Conservation (phyloP, 371 early-diverging fungal genomes). For the Cokeromyces recurvatus region DNA sequence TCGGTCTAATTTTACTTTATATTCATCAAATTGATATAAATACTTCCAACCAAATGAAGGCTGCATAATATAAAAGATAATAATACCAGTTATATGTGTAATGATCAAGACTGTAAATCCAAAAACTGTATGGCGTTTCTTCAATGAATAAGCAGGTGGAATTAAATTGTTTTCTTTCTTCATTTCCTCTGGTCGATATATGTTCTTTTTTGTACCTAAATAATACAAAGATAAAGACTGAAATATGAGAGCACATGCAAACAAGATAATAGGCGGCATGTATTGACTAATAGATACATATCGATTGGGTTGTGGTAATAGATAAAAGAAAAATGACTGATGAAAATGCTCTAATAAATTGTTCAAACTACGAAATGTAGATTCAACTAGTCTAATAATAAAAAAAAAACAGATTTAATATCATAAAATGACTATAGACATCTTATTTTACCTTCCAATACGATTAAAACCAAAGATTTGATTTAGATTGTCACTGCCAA, state of each 20-base stretch:
- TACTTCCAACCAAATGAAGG: slow-evolving; percentile 20
- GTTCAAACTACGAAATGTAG: slow-evolving; percentile 81
- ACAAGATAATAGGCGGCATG: slow-evolving; percentile 75
- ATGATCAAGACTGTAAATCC: slow-evolving; percentile 30
- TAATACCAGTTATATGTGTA: slow-evolving; percentile 30
- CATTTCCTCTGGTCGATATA: background rate
- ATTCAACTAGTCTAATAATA: slow-evolving; percentile 63
- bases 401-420: slow-evolving; percentile 22
- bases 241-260: slow-evolving; percentile 62
- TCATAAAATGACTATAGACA: background rate
- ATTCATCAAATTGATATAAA: slow-evolving; percentile 1
- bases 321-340: slow-evolving; percentile 94
- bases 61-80: slow-evolving; percentile 38
- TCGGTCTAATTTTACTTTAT: slow-evolving; percentile 6
- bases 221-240: slow-evolving; percentile 46
- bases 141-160: slow-evolving; percentile 28
- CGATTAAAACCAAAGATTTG: slow-evolving; percentile 47
- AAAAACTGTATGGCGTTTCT: slow-evolving; percentile 24
- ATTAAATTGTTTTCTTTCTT: slow-evolving; percentile 1
- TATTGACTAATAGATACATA: slow-evolving; percentile 90
- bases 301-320: slow-evolving; percentile 67
- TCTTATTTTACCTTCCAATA: slow-evolving; percentile 50
- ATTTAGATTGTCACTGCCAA: slow-evolving; percentile 30
- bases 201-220: slow-evolving; percentile 19
- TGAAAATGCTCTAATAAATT: slow-evolving; percentile 94